Evolutionary conservation across 106 monocot species (phyloP).

Genomic region (Dioscorea dumetorum): DNA sequence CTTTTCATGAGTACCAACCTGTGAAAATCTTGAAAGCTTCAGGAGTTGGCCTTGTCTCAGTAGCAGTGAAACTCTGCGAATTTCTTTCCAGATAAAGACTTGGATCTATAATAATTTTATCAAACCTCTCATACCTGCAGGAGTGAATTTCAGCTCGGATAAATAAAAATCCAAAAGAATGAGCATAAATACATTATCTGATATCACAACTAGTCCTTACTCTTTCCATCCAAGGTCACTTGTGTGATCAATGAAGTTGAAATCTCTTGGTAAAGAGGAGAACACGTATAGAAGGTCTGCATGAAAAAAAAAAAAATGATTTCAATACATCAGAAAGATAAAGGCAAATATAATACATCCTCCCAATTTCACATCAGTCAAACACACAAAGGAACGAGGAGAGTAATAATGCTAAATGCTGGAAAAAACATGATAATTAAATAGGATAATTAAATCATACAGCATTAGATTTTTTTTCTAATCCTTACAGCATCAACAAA

Average conservation of each 20-base stretch:
- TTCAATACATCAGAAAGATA: too few relatives aligned
- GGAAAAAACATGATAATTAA: too few relatives aligned
- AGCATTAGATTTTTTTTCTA: too few relatives aligned
- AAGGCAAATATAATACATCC: too few relatives aligned
- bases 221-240: slow-evolving; percentile 41
- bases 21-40: slow-evolving; percentile 49
- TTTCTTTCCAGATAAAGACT: slow-evolving; percentile 19
- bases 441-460: too few relatives aligned
- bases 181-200: not conserved
- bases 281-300: slow-evolving; percentile 39
- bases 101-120: slow-evolving; percentile 42
- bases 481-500: too few relatives aligned
- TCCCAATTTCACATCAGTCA: too few relatives aligned
- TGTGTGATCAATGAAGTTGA: slow-evolving; percentile 37
- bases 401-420: too few relatives aligned
- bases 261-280: slow-evolving; percentile 23
- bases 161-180: not conserved
- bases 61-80: slow-evolving; percentile 9
- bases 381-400: too few relatives aligned
- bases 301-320: not conserved
- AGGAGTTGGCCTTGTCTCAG: slow-evolving; percentile 12
- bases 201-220: slow-evolving; percentile 16
- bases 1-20: slow-evolving; percentile 10
- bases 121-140: slow-evolving; percentile 42
- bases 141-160: not conserved